These are phyloP conservation scores for Vitis hybrid DNA, from an alignment of 177 flowering plant species.

Conservation along the genomic window DNA sequence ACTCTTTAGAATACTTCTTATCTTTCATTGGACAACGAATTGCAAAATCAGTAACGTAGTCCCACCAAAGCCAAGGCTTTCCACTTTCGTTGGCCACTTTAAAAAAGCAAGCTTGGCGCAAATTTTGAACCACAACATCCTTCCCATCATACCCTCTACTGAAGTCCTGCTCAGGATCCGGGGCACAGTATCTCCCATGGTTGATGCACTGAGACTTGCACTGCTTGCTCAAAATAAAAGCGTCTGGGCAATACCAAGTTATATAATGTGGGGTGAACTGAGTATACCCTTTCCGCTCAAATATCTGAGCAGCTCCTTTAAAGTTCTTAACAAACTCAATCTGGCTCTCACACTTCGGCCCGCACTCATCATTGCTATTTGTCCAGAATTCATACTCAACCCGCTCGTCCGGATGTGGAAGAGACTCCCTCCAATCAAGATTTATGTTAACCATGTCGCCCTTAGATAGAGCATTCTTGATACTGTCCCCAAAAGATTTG, in stretches of 20 bases:
- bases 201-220: constrained; percentile 96
- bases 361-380: constrained; percentile 89
- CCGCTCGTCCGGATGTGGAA: constrained; percentile 91
- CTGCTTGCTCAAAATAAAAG: constrained; percentile 80
- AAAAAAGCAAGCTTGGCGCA: constrained; percentile 76
- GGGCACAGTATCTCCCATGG: constrained; percentile 94
- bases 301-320: constrained; percentile 89
- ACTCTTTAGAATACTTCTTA: constrained; percentile 74
- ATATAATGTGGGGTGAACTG: constrained; percentile 92
- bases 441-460: constrained; percentile 69
- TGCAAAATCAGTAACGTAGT: constrained; percentile 86
- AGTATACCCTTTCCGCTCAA: constrained; percentile 78
- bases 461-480: constrained; percentile 59
- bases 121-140: constrained; percentile 85
- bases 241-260: constrained; percentile 96
- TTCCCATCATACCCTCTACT: constrained; percentile 82
- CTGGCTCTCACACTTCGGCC: constrained; percentile 81
- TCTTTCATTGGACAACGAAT: constrained; percentile 94
- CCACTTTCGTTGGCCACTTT: constrained; percentile 78
- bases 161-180: constrained; percentile 94
- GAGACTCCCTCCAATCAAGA: constrained; percentile 87
- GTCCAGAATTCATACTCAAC: constrained; percentile 98
- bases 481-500: constrained; percentile 62
- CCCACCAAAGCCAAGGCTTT: constrained; percentile 98
- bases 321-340: constrained; percentile 75